phyloP scores from a whole-genome alignment of 768 basidiomycete species.

The Tulasnella sp. region DNA sequence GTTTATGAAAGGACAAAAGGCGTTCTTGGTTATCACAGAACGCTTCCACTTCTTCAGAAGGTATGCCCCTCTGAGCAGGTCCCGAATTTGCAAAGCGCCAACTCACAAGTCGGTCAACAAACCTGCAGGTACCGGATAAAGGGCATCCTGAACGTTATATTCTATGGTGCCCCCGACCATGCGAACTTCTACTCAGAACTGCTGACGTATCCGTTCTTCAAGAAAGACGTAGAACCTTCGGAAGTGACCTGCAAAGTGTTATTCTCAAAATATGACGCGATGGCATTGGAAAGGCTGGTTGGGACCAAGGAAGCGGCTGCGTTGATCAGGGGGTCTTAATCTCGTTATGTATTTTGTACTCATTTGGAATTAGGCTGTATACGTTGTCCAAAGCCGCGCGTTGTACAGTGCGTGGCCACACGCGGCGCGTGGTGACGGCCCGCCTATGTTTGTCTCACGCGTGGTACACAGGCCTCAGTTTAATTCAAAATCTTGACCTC shows the following conservation, averaged over 20 bases:
- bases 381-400: not conserved
- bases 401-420: too few species aligned
- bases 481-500: not conserved
- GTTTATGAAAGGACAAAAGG: conserved; percentile 83
- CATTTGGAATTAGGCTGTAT: not conserved
- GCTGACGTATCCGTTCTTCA: conserved; percentile 84
- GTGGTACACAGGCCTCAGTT: not conserved
- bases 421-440: not conserved
- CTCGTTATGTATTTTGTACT: not conserved
- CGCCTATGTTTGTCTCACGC: not conserved
- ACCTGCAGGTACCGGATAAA: conserved; percentile 76
- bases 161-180: conserved; percentile 89
- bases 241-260: conserved; percentile 80
- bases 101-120: not conserved
- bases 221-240: conserved; percentile 75
- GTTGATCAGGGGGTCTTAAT: conserved; percentile 34
- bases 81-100: not conserved
- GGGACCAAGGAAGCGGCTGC: conserved; percentile 43
- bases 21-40: conserved; percentile 88
- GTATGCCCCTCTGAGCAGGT: conserved; percentile 38
- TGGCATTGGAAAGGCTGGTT: conserved; percentile 82
- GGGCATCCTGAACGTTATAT: conserved; percentile 87
- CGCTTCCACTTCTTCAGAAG: conserved; percentile 98
- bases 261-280: conserved; percentile 86
- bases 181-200: conserved; percentile 89